Evolutionary conservation across 352 stramenopile species (phyloP), one percentile per base, ranked within the genome.

Genomic region (Globisporangium parvum): DNA sequence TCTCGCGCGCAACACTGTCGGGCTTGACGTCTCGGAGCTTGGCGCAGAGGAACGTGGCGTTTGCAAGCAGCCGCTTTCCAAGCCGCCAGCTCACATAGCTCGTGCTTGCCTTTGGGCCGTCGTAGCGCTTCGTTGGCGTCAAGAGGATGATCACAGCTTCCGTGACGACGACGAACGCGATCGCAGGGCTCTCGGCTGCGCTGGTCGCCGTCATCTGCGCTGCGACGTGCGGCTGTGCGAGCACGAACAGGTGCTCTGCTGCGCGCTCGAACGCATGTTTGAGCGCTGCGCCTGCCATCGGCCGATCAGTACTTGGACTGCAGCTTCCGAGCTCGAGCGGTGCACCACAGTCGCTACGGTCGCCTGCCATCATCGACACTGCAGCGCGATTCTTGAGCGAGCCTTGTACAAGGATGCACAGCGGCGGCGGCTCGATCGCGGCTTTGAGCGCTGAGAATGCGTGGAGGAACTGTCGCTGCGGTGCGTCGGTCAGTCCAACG

Each of bases 131-230:
- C 0, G 49, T 63, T 12, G 86, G 86, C 11, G 84, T 94, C 14
- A 96, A 63, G 5, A 94, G 49, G 18, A 94, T 71, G 33, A 96
- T 80, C 9, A 87, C 67, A 9, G 84, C 76, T 52, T 96, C 84
- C 73, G 93, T 85, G 12, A 91, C 77, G 12, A 93, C 51, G 6
- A 92, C 68, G 2, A 93, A 60, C 2, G 66, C 62, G 33, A 57
- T 45, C 37, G 54, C 41, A 3, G 64, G 58, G 0, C 40, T 39
- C 3, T 66, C 56, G 0, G 52, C 39, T 0, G 24, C 3, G 20
- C 67, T 73, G 35, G 73, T 28, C 3, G 45, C 41, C 0, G 52
- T 23, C 66, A 90, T 85, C 47, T 86, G 66, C 0, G 18, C 14
- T 0, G 53, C 23, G 0, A 45, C 35, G 0, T 63, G 41, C 18